A percentile compares a stretch with the other conserved stretches of the same genome.
Evolutionary conservation across 352 stramenopile genomes (phyloP).

Genomic region (Pythium aquatile): DNA sequence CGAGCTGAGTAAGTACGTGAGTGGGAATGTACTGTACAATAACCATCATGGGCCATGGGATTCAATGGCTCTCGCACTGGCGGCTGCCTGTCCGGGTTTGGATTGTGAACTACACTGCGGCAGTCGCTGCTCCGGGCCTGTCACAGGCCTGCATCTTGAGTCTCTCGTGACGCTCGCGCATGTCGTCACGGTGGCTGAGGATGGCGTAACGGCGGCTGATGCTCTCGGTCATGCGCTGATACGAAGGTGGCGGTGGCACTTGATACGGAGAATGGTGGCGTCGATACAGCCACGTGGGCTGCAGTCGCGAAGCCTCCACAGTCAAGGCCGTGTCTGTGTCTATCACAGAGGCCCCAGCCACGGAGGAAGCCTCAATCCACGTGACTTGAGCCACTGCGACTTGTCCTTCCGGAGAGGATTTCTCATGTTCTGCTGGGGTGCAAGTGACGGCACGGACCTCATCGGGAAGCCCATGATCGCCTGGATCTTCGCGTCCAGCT

Average conservation of each 20-base stretch:
- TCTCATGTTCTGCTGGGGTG: not conserved
- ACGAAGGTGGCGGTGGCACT: not conserved
- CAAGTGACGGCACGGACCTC: not conserved
- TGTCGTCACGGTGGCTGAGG: slow-evolving; percentile 2
- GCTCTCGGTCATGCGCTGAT: not conserved
- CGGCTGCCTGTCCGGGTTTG: not conserved
- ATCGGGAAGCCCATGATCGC: not conserved
- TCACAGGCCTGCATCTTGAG: slow-evolving; percentile 1
- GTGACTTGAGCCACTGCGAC: not conserved
- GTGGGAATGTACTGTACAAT: not conserved
- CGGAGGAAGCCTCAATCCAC: not conserved
- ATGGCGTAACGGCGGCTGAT: not conserved
- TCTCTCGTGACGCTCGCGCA: not conserved
- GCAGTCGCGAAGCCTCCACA: not conserved
- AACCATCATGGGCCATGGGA: not conserved
- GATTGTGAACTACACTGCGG: too few species aligned
- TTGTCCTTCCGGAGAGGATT: not conserved
- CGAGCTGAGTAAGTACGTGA: slow-evolving; percentile 3
- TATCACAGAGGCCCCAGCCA: too few species aligned
- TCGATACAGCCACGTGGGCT: not conserved
- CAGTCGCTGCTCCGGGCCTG: not conserved
- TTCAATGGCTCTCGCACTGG: not conserved
- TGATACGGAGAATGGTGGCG: not conserved
- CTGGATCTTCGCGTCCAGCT: not conserved
- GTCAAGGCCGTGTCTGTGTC: not conserved